phyloP scores from a whole-genome alignment of 176 grass and related monocot species.

The Aegilops umbellulata region DNA sequence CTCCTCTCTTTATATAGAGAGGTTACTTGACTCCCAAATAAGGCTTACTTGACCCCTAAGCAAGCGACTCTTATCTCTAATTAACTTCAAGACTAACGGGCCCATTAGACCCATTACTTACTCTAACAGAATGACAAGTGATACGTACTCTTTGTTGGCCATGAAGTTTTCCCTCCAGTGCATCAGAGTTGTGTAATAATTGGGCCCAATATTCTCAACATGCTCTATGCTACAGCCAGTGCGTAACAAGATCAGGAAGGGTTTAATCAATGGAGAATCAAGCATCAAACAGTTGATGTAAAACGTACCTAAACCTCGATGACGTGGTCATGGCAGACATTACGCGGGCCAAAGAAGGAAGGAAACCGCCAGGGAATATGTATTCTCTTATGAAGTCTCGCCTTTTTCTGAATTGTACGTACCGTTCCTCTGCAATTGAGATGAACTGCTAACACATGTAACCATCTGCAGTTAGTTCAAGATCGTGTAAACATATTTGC shows the following conservation, averaged over 20 bases:
- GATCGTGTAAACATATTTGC: too few species aligned
- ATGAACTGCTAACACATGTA: not conserved
- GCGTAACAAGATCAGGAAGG: not conserved
- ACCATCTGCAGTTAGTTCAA: too few species aligned
- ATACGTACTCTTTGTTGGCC: not conserved
- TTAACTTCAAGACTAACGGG: too few species aligned
- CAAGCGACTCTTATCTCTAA: too few species aligned
- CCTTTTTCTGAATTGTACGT: not conserved
- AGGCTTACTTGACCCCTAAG: too few species aligned
- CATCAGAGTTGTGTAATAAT: not conserved
- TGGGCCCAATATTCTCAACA: not conserved
- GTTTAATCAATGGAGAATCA: not conserved
- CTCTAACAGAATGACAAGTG: too few species aligned
- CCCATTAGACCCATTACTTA: too few species aligned
- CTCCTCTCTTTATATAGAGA: too few species aligned
- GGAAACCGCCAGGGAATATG: not conserved
- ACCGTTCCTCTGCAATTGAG: not conserved
- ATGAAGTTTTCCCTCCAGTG: not conserved
- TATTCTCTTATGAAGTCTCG: not conserved
- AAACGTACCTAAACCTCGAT: not conserved
- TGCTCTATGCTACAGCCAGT: not conserved
- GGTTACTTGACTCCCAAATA: too few species aligned
- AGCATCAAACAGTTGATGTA: not conserved
- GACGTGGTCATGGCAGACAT: not conserved
- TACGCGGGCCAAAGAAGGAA: constrained; percentile 11